Evolutionary conservation across 345 rosid genomes (phyloP).

Genomic region (Eucalyptus coolabah): DNA sequence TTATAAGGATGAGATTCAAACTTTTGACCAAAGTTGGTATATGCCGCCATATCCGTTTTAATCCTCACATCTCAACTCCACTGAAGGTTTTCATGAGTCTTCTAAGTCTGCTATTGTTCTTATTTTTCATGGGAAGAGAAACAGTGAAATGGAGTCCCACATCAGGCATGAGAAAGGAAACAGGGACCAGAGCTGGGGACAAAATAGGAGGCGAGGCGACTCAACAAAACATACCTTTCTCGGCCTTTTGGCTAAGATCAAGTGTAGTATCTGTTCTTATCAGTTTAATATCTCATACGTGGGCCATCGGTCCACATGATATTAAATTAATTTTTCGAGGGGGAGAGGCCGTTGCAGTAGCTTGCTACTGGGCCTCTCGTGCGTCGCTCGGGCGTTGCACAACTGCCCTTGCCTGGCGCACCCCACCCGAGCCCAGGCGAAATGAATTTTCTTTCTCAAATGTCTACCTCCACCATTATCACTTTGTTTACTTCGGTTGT

Average conservation of each 20-base stretch:
- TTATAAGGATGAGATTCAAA: background rate
- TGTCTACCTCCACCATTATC: accelerated
- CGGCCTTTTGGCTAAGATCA: constrained; percentile 65
- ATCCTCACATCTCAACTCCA: background rate
- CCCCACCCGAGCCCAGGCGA: background rate
- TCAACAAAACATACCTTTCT: constrained; percentile 2
- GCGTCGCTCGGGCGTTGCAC: constrained; percentile 1
- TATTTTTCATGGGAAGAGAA: accelerated
- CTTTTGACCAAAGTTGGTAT: background rate
- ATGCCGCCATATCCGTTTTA: background rate
- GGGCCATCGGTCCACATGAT: constrained; percentile 21
- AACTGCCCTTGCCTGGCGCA: background rate
- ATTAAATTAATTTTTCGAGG: constrained; percentile 12
- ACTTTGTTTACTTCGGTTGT: no score
- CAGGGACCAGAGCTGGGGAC: background rate
- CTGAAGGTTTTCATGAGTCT: background rate
- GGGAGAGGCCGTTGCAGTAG: background rate
- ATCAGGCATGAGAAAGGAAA: background rate
- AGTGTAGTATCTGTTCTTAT: constrained; percentile 52
- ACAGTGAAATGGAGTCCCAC: background rate
- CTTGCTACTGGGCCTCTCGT: background rate
- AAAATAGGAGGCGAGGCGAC: accelerated
- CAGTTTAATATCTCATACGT: constrained; percentile 46
- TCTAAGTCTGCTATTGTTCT: background rate
- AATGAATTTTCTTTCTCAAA: background rate